phyloP scores from a whole-genome alignment of 2,329 filamentous ascomycete species.

The Fusarium zealandicum region DNA sequence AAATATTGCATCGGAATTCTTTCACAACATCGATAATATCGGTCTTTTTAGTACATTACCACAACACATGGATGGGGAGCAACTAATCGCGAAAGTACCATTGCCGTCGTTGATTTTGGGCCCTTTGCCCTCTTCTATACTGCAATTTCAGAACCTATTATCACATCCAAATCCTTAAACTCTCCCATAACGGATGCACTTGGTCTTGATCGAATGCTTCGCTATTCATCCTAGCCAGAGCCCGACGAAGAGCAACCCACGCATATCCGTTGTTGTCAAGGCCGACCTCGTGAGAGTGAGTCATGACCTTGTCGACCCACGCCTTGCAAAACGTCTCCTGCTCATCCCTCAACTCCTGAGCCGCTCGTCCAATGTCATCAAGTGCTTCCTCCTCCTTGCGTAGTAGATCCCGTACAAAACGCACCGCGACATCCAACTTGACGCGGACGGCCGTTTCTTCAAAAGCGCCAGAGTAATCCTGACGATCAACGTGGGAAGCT shows the following conservation, averaged over 20 bases:
- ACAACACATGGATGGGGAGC: too few relatives aligned
- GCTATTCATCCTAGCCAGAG: neutral
- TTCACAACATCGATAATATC: too few relatives aligned
- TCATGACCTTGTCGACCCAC: constrained; percentile 2
- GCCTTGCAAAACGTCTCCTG: neutral
- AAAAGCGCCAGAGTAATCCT: neutral
- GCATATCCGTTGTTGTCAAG: constrained; percentile 1
- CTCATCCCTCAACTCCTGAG: neutral
- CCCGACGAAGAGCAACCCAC: neutral
- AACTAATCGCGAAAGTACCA: too few relatives aligned
- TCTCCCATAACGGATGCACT: neutral
- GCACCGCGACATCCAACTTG: constrained; percentile 1
- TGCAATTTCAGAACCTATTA: too few relatives aligned
- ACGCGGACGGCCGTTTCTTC: constrained; percentile 6
- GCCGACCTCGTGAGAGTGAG: neutral
- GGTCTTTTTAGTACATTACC: too few relatives aligned
- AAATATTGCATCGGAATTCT: too few relatives aligned
- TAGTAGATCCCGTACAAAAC: constrained; percentile 3
- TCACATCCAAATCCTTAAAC: neutral
- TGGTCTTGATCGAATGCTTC: neutral
- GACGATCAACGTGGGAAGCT: neutral
- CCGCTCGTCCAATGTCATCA: neutral
- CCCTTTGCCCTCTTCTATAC: too few relatives aligned
- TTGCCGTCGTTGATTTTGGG: too few relatives aligned
- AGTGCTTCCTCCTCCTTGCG: neutral